Conservation (phyloP, 306 rosid genomes). For the Gleditsia sinensis region DNA sequence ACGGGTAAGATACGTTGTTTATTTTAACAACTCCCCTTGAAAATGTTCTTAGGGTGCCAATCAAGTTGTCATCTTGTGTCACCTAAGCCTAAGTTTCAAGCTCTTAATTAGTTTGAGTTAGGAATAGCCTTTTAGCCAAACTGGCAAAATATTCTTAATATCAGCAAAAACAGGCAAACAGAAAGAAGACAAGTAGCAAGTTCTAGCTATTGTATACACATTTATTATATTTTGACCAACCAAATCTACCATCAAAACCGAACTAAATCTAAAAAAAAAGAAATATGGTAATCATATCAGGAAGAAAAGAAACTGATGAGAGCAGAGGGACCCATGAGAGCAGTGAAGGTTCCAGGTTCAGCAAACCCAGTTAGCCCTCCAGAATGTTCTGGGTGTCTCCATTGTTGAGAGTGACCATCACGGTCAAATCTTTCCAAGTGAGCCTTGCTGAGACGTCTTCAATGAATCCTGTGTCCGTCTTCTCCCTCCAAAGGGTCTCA, state of each 20-base stretch:
- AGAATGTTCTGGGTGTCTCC: conserved; percentile 90
- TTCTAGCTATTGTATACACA: background rate
- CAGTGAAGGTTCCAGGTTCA: conserved; percentile 90
- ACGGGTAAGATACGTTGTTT: too few species aligned
- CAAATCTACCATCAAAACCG: conserved; percentile 8
- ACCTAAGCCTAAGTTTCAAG: conserved; percentile 76
- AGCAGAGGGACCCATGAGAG: conserved; percentile 98
- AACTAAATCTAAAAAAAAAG: background rate
- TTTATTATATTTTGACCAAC: background rate
- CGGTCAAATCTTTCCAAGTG: conserved; percentile 97
- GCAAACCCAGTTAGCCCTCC: conserved; percentile 89
- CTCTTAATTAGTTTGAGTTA: too few species aligned
- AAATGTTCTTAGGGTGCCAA: conserved; percentile 91
- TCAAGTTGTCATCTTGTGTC: conserved; percentile 96
- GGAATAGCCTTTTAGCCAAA: background rate
- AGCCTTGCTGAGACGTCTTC: conserved; percentile 93
- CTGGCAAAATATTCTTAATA: background rate
- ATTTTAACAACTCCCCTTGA: too few species aligned
- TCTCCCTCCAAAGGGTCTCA: conserved; percentile 92
- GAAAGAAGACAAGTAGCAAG: background rate
- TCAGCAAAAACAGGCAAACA: background rate
- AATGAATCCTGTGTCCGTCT: conserved; percentile 53
- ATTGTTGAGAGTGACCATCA: conserved; percentile 72
- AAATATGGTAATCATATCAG: too few species aligned
- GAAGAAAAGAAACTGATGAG: too few species aligned